A percentile compares a stretch with the other conserved stretches of the same genome.
These are phyloP conservation scores for Curvularia lunata DNA, from an alignment of 2,329 filamentous ascomycete species.

Conservation along the genomic window DNA sequence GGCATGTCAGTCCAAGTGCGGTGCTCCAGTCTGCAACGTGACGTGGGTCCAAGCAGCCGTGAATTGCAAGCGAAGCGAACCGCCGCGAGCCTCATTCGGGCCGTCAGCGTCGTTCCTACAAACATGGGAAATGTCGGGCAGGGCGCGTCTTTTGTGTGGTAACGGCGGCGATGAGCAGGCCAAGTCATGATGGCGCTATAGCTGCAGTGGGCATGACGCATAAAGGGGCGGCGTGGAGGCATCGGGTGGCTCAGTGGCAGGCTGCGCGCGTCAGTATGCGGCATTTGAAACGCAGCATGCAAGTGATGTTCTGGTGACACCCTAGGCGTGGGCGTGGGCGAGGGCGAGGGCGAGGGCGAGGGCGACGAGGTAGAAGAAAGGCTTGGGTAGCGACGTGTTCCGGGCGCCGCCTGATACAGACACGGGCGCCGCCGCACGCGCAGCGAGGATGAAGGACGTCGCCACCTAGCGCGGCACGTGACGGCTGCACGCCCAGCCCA, in stretches of 20 bases:
- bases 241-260: constrained; percentile 16
- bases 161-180: background rate
- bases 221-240: constrained; percentile 27
- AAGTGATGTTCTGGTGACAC: constrained; percentile 3
- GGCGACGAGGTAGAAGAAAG: background rate
- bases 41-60: background rate
- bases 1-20: background rate
- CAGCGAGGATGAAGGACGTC: constrained; percentile 20
- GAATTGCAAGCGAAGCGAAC: constrained; percentile 1
- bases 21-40: background rate
- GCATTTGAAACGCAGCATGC: constrained; percentile 18
- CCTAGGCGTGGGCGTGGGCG: background rate
- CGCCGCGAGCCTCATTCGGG: constrained; percentile 12
- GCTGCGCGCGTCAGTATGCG: constrained; percentile 24
- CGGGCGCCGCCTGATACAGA: no score
- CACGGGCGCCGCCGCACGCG: constrained; percentile 12
- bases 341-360: constrained; percentile 6
- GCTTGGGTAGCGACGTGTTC: constrained; percentile 13
- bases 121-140: background rate
- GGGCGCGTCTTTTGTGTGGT: constrained; percentile 1
- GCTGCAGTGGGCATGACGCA: constrained; percentile 18
- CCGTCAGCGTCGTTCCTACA: no score
- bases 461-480: constrained; percentile 26
- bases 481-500: constrained; percentile 11
- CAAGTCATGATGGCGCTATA: constrained; percentile 12